Evolutionary conservation across 1,284 basidiomycete species (phyloP).

Genomic region (Malassezia sp.): DNA sequence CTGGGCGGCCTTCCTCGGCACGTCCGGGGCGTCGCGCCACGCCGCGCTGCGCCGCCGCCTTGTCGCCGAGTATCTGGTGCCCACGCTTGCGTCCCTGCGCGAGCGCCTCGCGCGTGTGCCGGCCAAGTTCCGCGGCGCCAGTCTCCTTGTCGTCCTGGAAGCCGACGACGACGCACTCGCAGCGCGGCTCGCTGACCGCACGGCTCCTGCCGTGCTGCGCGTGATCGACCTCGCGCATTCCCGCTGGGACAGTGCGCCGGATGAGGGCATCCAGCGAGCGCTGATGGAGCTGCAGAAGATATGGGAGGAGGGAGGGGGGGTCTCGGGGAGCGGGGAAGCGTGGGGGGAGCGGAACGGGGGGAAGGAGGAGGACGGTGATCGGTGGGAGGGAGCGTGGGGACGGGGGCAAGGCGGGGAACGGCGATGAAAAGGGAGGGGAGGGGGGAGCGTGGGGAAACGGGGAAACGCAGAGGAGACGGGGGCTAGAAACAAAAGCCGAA

Average conservation of each 20-base stretch:
- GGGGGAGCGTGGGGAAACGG: no score
- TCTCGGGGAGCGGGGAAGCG: no score
- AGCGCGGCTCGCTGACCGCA: not conserved
- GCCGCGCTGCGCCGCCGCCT: not conserved
- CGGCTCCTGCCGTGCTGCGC: slow-evolving; percentile 1
- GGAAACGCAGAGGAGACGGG: no score
- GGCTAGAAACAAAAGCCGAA: no score
- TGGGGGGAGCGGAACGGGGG: no score
- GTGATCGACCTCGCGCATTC: slow-evolving; percentile 16
- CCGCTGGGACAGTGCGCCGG: slow-evolving; percentile 6
- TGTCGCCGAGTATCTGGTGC: slow-evolving; percentile 1
- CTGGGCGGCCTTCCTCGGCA: not conserved
- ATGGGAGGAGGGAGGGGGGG: no score
- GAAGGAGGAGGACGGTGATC: no score
- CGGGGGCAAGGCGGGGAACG: no score
- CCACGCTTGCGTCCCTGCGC: not conserved
- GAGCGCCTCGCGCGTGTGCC: not conserved
- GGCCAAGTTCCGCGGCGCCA: slow-evolving; percentile 5
- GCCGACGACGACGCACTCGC: not conserved
- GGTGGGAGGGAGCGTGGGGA: no score
- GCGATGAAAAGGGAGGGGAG: no score
- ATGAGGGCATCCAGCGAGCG: not conserved
- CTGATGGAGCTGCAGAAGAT: not conserved
- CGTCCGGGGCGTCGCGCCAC: no score
- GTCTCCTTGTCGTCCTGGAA: slow-evolving; percentile 10